These are phyloP conservation scores for Arachnopeziza araneosa DNA, from an alignment of 2,329 filamentous ascomycete species.

Conservation along the genomic window DNA sequence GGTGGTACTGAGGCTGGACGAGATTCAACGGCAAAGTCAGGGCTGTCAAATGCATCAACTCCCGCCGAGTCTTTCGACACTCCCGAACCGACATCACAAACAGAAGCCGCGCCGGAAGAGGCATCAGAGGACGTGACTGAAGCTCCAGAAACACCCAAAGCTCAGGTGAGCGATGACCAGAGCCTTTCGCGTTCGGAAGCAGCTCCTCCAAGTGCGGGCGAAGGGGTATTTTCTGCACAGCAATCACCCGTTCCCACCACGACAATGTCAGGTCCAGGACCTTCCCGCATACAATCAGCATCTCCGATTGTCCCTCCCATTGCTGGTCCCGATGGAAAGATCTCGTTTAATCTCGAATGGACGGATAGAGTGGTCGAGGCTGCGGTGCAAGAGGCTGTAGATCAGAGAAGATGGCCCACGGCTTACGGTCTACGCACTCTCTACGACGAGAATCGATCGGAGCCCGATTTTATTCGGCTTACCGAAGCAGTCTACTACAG, in stretches of 20 bases:
- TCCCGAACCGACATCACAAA: slow-evolving; percentile 18
- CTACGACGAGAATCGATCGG: slow-evolving; percentile 51
- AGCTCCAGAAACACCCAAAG: slow-evolving; percentile 6
- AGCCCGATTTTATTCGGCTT: slow-evolving; percentile 49
- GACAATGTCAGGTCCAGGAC: background rate
- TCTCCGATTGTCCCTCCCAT: slow-evolving; percentile 6
- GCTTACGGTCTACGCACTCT: slow-evolving; percentile 56
- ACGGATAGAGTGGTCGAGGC: slow-evolving; percentile 49
- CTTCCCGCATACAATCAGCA: slow-evolving; percentile 3
- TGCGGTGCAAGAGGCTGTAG: slow-evolving; percentile 54
- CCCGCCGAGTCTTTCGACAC: slow-evolving; percentile 20
- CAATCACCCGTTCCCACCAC: slow-evolving; percentile 7
- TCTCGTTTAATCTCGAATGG: slow-evolving; percentile 18
- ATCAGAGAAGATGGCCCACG: slow-evolving; percentile 53
- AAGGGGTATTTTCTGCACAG: slow-evolving; percentile 13
- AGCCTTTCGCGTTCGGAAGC: slow-evolving; percentile 15
- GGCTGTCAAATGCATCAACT: slow-evolving; percentile 15
- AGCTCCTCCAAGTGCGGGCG: slow-evolving; percentile 7
- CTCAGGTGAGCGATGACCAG: slow-evolving; percentile 15
- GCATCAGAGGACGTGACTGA: slow-evolving; percentile 1
- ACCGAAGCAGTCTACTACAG: slow-evolving; percentile 53
- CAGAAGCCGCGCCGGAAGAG: background rate
- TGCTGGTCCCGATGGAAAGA: slow-evolving; percentile 15
- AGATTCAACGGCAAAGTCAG: background rate
- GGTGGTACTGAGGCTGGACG: background rate